Evolutionary conservation across 1,284 basidiomycete genomes (phyloP).

Genomic region (Ceratobasidium sp.): DNA sequence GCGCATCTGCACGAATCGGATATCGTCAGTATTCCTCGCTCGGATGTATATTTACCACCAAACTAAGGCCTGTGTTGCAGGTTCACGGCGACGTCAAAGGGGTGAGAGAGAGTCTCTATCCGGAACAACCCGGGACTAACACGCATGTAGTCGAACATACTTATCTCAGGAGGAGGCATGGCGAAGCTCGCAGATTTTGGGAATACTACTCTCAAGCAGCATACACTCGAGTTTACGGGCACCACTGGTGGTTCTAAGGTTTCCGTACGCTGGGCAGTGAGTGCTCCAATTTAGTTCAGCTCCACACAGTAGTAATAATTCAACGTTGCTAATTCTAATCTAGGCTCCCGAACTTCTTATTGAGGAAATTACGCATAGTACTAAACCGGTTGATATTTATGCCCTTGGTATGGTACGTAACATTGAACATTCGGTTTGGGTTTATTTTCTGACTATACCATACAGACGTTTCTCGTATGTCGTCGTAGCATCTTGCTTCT

Average conservation of each 20-base stretch:
- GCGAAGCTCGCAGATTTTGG: slow-evolving; percentile 10
- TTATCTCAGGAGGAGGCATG: slow-evolving; percentile 2
- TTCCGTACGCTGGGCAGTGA: slow-evolving; percentile 13
- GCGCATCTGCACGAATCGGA: background rate
- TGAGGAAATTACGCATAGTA: too few relatives aligned
- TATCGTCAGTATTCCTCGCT: background rate
- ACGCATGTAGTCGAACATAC: background rate
- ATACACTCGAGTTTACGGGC: slow-evolving; percentile 15
- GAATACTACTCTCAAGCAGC: background rate
- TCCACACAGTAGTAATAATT: too few relatives aligned
- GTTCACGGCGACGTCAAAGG: slow-evolving; percentile 32
- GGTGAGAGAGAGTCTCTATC: background rate
- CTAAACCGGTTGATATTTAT: too few relatives aligned
- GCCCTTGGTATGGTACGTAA: too few relatives aligned
- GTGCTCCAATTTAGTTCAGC: too few relatives aligned
- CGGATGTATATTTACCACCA: background rate
- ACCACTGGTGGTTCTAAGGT: background rate
- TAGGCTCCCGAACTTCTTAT: too few relatives aligned
- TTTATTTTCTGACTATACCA: too few relatives aligned
- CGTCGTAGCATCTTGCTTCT: too few relatives aligned
- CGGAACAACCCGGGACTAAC: background rate
- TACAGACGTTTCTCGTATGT: too few relatives aligned
- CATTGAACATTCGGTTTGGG: too few relatives aligned
- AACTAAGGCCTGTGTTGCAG: background rate
- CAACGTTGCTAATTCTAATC: too few relatives aligned